phyloP scores from a whole-genome alignment of 1,284 basidiomycete species.

The Schizopora paradoxa region DNA sequence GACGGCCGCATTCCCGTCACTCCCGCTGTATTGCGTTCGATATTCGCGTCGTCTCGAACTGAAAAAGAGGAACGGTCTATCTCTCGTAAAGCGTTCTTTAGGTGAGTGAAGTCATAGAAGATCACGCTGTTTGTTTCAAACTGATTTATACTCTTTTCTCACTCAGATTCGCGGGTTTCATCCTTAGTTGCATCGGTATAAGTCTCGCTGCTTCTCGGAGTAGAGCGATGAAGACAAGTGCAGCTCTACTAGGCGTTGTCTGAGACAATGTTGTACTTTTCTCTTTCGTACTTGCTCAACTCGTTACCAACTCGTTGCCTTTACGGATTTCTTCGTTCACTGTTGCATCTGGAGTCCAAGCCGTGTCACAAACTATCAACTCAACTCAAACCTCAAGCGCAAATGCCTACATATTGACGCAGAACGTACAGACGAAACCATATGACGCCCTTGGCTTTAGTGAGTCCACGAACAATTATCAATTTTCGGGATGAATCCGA shows the following conservation, averaged over 20 bases:
- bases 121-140: slow-evolving; percentile 1
- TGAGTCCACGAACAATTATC: too few relatives aligned
- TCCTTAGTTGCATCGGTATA: slow-evolving; percentile 74
- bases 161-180: slow-evolving; percentile 67
- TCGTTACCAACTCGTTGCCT: too few relatives aligned
- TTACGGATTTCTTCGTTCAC: too few relatives aligned
- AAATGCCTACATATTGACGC: too few relatives aligned
- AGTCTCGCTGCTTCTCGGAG: slow-evolving; percentile 60
- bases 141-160: slow-evolving; percentile 9
- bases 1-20: slow-evolving; percentile 68
- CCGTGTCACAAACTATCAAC: too few relatives aligned
- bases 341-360: too few relatives aligned
- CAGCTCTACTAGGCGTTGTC: slow-evolving; percentile 57
- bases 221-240: slow-evolving; percentile 56
- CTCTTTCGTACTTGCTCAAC: too few relatives aligned
- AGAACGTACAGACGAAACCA: too few relatives aligned
- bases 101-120: slow-evolving; percentile 37
- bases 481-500: too few relatives aligned
- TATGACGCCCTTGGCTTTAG: too few relatives aligned
- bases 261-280: too few relatives aligned
- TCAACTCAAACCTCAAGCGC: too few relatives aligned
- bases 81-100: slow-evolving; percentile 77
- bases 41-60: slow-evolving; percentile 76
- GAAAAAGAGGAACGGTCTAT: slow-evolving; percentile 74
- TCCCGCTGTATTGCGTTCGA: slow-evolving; percentile 69